Evolutionary conservation across 768 basidiomycete genomes (phyloP), one percentile per base, ranked within the genome.

Genomic region (Floccularia luteovirens): DNA sequence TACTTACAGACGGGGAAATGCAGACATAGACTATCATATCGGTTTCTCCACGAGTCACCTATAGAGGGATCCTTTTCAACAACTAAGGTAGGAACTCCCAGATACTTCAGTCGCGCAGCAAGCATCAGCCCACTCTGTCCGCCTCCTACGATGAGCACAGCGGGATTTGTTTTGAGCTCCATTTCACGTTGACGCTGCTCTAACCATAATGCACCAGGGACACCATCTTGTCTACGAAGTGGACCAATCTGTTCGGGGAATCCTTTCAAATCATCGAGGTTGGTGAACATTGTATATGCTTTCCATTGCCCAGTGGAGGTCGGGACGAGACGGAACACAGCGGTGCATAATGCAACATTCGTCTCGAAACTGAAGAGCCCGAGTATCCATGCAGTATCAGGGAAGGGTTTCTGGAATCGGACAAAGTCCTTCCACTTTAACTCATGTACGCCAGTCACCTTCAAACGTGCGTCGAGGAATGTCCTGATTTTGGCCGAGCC

Each of bases 1-100:
- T 22, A 68, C 78, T 64, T 49, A 79, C 79, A 82, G 43, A 81
- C 75, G 17, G 77, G 70, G 53, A 80, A 77, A 50, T 86, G 82
- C 21, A 84, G 57, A 36, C 77, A 80, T 27, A 84, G 57, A 7
- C 78, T 70, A 40, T 81, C 72, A 52, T 87, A 86, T 25, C 85
- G 64, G 25, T 69, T 62, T 42, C 81, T 61, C 82, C 81, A 84
- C 36, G 72, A 73, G 50, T 83, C 72, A 0, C 83, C 82, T 19
- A 83, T 67, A 14, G 72, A 58, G 8, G 52, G 43, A 37, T 78
- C 70, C 55, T 70, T 76, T 53, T 90, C 87, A 34, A 89, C 62
- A 11, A 88, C 79, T 7, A 90, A 58, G 1, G 69, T 60, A 1
- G 62, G 49, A 10, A 88, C 57, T 14, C 71, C 76, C 19, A 85